Percentiles rank a stretch among this genome's conserved stretches.
Evolutionary conservation across 768 basidiomycete genomes (phyloP).

Genomic region (Termitomyces sp.): DNA sequence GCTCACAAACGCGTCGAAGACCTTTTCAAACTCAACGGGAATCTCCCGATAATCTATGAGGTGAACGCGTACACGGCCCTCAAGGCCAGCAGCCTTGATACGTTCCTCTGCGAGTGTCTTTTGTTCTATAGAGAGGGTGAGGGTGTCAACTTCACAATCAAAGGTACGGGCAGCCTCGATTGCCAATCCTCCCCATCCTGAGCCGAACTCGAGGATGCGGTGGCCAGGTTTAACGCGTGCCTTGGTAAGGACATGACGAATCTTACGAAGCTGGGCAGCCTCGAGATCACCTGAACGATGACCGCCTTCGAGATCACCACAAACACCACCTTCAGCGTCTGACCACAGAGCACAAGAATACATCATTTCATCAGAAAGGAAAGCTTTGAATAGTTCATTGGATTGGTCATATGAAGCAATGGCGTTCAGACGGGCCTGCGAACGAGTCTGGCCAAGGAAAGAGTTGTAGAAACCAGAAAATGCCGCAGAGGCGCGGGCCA

Average conservation of each 20-base stretch:
- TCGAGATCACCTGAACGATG: slow-evolving; percentile 67
- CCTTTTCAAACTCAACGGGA: slow-evolving; percentile 74
- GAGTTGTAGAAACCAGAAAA: slow-evolving; percentile 66
- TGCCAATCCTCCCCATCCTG: slow-evolving; percentile 91
- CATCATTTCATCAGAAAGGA: slow-evolving; percentile 90
- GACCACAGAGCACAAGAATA: slow-evolving; percentile 88
- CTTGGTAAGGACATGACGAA: slow-evolving; percentile 74
- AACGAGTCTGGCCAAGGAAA: slow-evolving; percentile 69
- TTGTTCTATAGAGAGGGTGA: slow-evolving; percentile 87
- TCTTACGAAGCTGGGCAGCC: slow-evolving; percentile 80
- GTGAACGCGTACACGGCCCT: slow-evolving; percentile 76
- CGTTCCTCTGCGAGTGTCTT: slow-evolving; percentile 86
- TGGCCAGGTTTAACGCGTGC: slow-evolving; percentile 78
- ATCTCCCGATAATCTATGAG: slow-evolving; percentile 90
- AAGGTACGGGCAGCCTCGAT: slow-evolving; percentile 76
- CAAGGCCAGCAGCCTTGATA: slow-evolving; percentile 66
- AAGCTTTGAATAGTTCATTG: slow-evolving; percentile 84
- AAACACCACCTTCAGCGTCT: slow-evolving; percentile 76
- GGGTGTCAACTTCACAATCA: slow-evolving; percentile 85
- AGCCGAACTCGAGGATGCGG: slow-evolving; percentile 86
- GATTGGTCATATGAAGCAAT: slow-evolving; percentile 92
- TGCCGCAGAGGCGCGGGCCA: slow-evolving; percentile 54
- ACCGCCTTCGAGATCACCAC: slow-evolving; percentile 61
- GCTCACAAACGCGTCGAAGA: slow-evolving; percentile 76
- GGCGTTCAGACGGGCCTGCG: slow-evolving; percentile 71